Base-by-base conservation (phyloP, 345 rosid genomes). In the Physaria fendleri region DNA sequence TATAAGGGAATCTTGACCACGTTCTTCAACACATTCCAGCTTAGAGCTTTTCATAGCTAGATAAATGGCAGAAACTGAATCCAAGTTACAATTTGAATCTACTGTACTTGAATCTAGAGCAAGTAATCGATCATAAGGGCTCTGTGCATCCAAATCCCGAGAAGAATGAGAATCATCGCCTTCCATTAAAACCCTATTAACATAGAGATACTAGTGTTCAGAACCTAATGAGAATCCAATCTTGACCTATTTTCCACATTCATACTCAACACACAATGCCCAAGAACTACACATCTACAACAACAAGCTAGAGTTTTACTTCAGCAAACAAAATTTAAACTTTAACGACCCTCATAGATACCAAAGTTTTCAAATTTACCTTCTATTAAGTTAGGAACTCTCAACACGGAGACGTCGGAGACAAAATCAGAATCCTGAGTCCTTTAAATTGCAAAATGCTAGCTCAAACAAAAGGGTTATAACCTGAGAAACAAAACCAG, bases 41-140 rank as follows among this genome's bases (percentile, higher is more conserved):
- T 85, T 87, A 7, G 97, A 87, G 79, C 80, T 90, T 71, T 85
- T 93, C 97, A 93, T 87, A 18, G 99, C 96, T 71, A 85, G 81
- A 77, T 90, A 89, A 75, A 93, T 89, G 23, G 99, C 88, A 43
- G 99, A 89, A 60, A 87, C 96, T 28, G 79, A 55, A 75, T 79
- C 95, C 76, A 65, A 73, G 73, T 68, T 71, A 69, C 54, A 28
- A 34, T 67, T 47, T 68, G 80, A 61, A 71, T 60, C 66, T 23
- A 62, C 59, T 44, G 76, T 52, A 73, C 56, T 70, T 44, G 72
- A 14, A 68, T 71, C 84, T 6, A 68, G 48, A 49, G 55, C 53
- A 73, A 77, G 73, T 77, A 76, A 59, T 67, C 69, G 56, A 60
- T 72, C 73, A 68, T 68, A 34, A 69, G 44, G 72, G 49, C 35